Evolutionary conservation across 2,329 filamentous ascomycete species (phyloP).

Genomic region (Xylariaceae sp.): DNA sequence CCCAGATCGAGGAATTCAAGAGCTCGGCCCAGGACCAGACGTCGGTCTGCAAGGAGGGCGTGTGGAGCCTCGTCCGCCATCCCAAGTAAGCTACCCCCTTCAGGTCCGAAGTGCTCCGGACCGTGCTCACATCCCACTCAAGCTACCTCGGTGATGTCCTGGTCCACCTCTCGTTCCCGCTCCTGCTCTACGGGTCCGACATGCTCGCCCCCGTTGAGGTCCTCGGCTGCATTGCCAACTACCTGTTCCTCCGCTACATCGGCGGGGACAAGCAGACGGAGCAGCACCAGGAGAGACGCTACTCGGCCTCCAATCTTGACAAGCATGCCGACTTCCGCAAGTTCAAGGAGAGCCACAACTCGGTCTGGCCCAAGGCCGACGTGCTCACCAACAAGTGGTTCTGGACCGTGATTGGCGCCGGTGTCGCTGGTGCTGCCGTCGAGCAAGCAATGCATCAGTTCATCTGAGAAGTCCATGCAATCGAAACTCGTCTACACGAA

Average conservation of each 20-base stretch:
- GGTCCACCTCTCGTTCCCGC: conserved; percentile 50
- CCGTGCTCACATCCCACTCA: not conserved
- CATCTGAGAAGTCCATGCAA: not conserved
- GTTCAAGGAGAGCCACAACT: conserved; percentile 48
- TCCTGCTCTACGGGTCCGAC: conserved; percentile 47
- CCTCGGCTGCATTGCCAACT: conserved; percentile 50
- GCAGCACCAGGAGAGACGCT: conserved; percentile 42
- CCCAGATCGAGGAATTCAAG: conserved; percentile 42
- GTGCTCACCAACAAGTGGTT: conserved; percentile 50
- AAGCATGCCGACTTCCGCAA: conserved; percentile 46
- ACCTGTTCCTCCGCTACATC: conserved; percentile 48
- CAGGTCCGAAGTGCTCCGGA: not conserved
- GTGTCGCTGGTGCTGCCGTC: conserved; percentile 38
- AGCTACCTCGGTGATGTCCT: conserved; percentile 56
- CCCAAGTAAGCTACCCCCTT: conserved; percentile 44
- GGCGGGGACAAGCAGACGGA: conserved; percentile 51
- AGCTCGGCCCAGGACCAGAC: conserved; percentile 31
- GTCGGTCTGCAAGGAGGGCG: conserved; percentile 44
- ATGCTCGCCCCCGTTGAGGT: conserved; percentile 47
- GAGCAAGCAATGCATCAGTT: conserved; percentile 26
- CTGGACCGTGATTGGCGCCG: conserved; percentile 43
- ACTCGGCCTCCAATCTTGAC: conserved; percentile 38
- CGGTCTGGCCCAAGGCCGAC: conserved; percentile 47
- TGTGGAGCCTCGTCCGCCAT: conserved; percentile 55
- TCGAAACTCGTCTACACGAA: too few relatives aligned